A percentile compares a stretch with the other conserved stretches of the same genome.
Evolutionary conservation across 441 rosid species (phyloP).

Genomic region (Populus trichocarpa): DNA sequence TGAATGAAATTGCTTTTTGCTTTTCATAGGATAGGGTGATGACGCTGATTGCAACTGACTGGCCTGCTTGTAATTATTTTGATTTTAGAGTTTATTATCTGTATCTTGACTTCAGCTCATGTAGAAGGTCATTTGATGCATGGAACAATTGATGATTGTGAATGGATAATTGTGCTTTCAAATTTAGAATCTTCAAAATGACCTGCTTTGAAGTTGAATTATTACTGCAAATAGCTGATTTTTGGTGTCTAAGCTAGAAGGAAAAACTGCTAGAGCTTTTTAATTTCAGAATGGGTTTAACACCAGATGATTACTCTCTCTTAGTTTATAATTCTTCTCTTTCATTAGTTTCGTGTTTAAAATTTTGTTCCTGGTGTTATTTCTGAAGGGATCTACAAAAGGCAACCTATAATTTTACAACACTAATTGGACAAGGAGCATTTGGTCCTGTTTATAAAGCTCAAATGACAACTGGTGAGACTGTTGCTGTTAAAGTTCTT

Average conservation of each 20-base stretch:
- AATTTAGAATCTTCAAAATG: not conserved
- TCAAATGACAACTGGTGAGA: slow-evolving; percentile 87
- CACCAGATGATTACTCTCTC: not conserved
- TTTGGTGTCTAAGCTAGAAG: not conserved
- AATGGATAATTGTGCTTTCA: not conserved
- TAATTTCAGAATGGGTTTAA: not conserved
- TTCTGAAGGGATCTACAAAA: slow-evolving; percentile 88
- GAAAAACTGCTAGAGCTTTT: not conserved
- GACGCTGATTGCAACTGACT: not conserved
- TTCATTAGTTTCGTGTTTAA: not conserved
- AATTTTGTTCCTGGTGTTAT: slow-evolving; percentile 16
- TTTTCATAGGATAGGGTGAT: not conserved
- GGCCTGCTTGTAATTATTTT: not conserved
- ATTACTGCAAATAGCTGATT: not conserved
- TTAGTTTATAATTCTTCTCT: not conserved
- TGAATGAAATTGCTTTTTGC: not conserved
- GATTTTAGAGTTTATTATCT: not conserved
- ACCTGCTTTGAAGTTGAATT: not conserved
- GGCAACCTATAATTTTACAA: slow-evolving; percentile 86
- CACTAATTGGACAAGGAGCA: slow-evolving; percentile 92
- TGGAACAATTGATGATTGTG: not conserved
- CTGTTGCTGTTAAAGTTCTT: slow-evolving; percentile 90
- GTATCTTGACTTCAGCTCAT: not conserved
- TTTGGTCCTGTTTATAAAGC: slow-evolving; percentile 99
- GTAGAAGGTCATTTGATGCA: not conserved